These are phyloP conservation scores for Solanum appendiculatum DNA, from an alignment of 257 asterid genomes.

Conservation along the genomic window DNA sequence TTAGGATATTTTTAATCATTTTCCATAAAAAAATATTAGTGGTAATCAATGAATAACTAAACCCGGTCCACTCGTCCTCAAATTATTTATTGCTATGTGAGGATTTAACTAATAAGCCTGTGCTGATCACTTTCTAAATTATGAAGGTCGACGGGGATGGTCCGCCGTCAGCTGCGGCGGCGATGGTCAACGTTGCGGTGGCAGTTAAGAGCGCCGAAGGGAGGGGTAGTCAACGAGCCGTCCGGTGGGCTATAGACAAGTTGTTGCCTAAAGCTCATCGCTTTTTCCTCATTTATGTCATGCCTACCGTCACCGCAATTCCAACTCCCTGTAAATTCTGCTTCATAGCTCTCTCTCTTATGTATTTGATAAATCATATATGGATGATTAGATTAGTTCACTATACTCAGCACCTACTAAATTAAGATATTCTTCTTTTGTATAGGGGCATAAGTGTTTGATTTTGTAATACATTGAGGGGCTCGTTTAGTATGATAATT, in stretches of 20 bases:
- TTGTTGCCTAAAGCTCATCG: conserved; percentile 32
- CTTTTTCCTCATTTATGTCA: conserved; percentile 55
- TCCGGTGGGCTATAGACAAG: conserved; percentile 69
- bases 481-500: no score
- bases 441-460: background rate
- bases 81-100: background rate
- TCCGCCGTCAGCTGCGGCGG: background rate
- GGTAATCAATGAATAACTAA: background rate
- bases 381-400: background rate
- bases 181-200: conserved; percentile 32
- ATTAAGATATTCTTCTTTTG: background rate
- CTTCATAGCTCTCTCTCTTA: background rate
- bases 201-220: conserved; percentile 74
- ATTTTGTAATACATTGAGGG: background rate
- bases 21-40: background rate
- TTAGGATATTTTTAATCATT: no score
- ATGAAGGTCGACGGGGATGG: background rate
- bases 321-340: conserved; percentile 61
- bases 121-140: background rate
- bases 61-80: background rate
- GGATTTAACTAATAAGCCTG: background rate
- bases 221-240: conserved; percentile 70
- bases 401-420: background rate
- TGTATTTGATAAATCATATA: background rate
- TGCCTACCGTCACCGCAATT: conserved; percentile 46